Evolutionary conservation across 768 basidiomycete genomes (phyloP), one percentile per base, ranked within the genome.

Genomic region (Cystofilobasidium macerans): DNA sequence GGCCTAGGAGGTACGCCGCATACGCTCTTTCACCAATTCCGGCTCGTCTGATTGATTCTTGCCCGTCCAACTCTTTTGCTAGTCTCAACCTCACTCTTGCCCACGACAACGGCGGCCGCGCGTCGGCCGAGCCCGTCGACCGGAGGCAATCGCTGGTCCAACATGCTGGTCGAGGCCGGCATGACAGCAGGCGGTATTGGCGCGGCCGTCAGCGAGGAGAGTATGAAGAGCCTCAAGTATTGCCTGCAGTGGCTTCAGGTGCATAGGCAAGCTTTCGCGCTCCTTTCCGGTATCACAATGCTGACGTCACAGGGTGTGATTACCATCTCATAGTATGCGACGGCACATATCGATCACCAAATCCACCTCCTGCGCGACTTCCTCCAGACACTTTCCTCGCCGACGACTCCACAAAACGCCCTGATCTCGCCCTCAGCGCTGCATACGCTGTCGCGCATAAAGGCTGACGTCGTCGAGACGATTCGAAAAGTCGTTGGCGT

Each of bases 401-500:
- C 71, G 13, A 54, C 51, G 51, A 54, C 51, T 3, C 51, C 51
- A 2, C 51, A 54, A 16, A 69, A 69, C 58, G 73, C 72, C 0
- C 69, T 75, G 36, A 69, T 75, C 45, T 68, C 72, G 76, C 32
- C 87, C 82, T 69, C 79, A 83, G 75, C 84, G 80, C 69, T 74
- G 20, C 69, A 70, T 42, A 86, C 85, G n/a, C 80, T 94, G 30
- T 79, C 82, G 0, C 80, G 84, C 53, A 85, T 89, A 51, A 86
- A 89, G 51, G 80, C 81, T 35, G 89, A 93, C 72, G 83, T 94
- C 40, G 86, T 93, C n/a, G 82, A 86, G 51, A 94, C 91, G 33
- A 84, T 94, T 63, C 83, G 88, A 40, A 86, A 90, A 72, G 89
- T 90, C 22, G 89, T 94, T 18, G 87, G 88, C 65, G 86, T 93